These are phyloP conservation scores for Stereum hirsutum DNA, from an alignment of 1,284 basidiomycete species.

Conservation along the genomic window DNA sequence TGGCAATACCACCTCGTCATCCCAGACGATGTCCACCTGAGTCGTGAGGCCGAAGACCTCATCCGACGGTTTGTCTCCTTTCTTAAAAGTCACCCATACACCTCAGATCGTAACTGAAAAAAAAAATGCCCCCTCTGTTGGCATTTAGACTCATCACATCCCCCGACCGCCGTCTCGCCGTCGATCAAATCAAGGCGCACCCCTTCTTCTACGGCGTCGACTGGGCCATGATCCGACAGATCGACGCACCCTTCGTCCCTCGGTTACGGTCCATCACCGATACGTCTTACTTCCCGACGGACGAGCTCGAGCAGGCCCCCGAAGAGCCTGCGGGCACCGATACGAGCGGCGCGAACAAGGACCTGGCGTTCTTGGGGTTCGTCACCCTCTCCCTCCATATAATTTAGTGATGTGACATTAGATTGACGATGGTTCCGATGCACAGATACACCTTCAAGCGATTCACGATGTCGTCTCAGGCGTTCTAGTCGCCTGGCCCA, in stretches of 20 bases:
- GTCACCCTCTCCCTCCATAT: constrained; percentile 16
- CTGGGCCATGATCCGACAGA: constrained; percentile 85
- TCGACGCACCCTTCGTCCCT: constrained; percentile 94
- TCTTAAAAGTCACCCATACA: neutral
- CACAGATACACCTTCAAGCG: constrained; percentile 77
- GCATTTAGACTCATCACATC: constrained; percentile 79
- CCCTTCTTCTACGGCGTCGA: constrained; percentile 97
- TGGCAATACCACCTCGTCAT: constrained; percentile 90
- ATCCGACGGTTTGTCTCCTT: constrained; percentile 56
- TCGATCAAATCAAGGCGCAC: constrained; percentile 89
- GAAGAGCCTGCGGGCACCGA: constrained; percentile 67
- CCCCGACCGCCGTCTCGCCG: constrained; percentile 69
- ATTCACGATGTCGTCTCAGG: constrained; percentile 39
- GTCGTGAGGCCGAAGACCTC: constrained; percentile 87
- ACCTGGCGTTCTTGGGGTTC: constrained; percentile 89
- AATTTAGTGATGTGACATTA: neutral
- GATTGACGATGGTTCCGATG: constrained; percentile 6
- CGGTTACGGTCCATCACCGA: constrained; percentile 89
- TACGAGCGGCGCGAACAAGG: constrained; percentile 72
- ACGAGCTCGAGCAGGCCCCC: constrained; percentile 83
- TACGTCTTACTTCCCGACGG: constrained; percentile 95
- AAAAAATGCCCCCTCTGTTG: no score
- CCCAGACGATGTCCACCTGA: constrained; percentile 95
- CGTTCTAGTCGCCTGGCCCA: constrained; percentile 16
- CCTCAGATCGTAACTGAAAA: neutral